Evolutionary conservation across 768 basidiomycete genomes (phyloP).

Genomic region (Dendrothele bispora): DNA sequence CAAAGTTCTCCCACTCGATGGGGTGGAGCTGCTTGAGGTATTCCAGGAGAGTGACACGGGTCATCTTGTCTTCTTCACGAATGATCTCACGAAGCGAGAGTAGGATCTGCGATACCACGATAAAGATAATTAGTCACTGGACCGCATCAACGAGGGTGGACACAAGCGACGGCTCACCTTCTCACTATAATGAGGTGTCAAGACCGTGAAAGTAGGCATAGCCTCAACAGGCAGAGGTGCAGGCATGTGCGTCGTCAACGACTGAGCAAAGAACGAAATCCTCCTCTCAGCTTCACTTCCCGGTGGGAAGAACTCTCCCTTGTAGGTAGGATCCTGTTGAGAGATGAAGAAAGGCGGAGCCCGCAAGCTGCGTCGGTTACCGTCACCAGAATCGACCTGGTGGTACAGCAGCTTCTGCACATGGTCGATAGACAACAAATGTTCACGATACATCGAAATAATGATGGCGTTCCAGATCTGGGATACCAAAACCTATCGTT

Average conservation of each 20-base stretch:
- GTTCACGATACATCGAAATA: slow-evolving; percentile 99
- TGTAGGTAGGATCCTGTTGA: slow-evolving; percentile 82
- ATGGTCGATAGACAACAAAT: slow-evolving; percentile 97
- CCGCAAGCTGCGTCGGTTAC: slow-evolving; percentile 87
- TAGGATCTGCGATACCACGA: slow-evolving; percentile 59
- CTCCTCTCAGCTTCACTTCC: slow-evolving; percentile 96
- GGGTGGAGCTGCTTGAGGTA: slow-evolving; percentile 98
- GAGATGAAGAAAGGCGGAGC: slow-evolving; percentile 99
- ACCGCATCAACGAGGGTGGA: slow-evolving; percentile 3
- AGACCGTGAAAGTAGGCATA: slow-evolving; percentile 99
- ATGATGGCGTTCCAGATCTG: slow-evolving; percentile 99
- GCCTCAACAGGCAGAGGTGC: slow-evolving; percentile 94
- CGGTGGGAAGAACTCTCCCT: slow-evolving; percentile 87
- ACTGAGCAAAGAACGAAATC: slow-evolving; percentile 99
- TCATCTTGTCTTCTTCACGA: slow-evolving; percentile 96
- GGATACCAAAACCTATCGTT: slow-evolving; percentile 83
- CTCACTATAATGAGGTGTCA: slow-evolving; percentile 98
- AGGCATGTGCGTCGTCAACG: slow-evolving; percentile 92
- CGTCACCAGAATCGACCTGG: slow-evolving; percentile 79
- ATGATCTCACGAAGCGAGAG: slow-evolving; percentile 98
- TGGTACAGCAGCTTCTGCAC: slow-evolving; percentile 98
- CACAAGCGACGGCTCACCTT: slow-evolving; percentile 57
- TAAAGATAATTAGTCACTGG: slow-evolving; percentile 8
- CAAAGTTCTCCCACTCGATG: slow-evolving; percentile 99
- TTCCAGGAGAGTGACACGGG: slow-evolving; percentile 94